phyloP scores from a whole-genome alignment of 768 basidiomycete genomes.

The Mycena metata region DNA sequence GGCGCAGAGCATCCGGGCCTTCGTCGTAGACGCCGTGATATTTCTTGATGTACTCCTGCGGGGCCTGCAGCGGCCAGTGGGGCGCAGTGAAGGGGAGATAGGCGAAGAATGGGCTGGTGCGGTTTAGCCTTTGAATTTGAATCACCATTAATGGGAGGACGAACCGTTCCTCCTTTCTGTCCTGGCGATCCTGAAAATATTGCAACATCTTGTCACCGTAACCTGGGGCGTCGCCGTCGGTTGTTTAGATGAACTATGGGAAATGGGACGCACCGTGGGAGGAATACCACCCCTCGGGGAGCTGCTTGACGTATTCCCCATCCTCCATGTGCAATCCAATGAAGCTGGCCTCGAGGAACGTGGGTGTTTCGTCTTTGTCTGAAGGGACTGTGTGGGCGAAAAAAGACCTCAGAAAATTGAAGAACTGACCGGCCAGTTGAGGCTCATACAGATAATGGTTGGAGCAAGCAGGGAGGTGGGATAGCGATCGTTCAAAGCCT shows the following conservation, averaged over 20 bases:
- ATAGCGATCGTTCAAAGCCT: conserved; percentile 20
- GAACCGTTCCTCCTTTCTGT: conserved; percentile 20
- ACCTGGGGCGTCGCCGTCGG: background rate
- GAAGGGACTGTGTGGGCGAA: background rate
- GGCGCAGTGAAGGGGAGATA: conserved; percentile 30
- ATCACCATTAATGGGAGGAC: background rate
- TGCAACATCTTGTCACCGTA: conserved; percentile 28
- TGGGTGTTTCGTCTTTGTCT: conserved; percentile 21
- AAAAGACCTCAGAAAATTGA: background rate
- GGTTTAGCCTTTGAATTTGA: background rate
- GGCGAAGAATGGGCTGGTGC: conserved; percentile 19
- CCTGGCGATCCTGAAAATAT: conserved; percentile 15
- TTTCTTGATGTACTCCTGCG: conserved; percentile 24
- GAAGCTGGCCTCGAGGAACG: conserved; percentile 23
- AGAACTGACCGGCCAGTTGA: conserved; percentile 7
- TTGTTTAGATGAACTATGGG: no score
- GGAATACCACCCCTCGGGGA: conserved; percentile 22
- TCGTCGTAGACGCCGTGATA: conserved; percentile 23
- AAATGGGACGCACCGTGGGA: background rate
- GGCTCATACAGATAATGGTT: conserved; percentile 28
- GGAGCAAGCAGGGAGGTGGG: conserved; percentile 20
- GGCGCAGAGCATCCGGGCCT: conserved; percentile 22
- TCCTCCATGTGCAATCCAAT: conserved; percentile 30
- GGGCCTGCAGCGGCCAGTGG: conserved; percentile 28
- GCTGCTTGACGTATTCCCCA: conserved; percentile 25